Base-by-base conservation (phyloP, 768 basidiomycete genomes). In the Lenzites betulinus region DNA sequence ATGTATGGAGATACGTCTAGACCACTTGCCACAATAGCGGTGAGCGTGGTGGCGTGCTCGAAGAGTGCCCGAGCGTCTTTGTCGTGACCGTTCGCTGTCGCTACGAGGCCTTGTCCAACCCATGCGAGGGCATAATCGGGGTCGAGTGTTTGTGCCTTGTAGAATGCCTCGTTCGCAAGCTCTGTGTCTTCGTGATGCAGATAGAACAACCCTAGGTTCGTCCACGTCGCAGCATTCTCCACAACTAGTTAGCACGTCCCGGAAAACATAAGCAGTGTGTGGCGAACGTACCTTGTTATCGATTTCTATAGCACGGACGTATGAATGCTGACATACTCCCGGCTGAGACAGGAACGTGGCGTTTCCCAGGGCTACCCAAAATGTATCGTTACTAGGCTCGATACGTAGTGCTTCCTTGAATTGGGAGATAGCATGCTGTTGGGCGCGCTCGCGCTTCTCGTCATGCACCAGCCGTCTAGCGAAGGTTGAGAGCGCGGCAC, bases 91-190 rank as follows among this genome's bases (percentile, higher is more conserved):
- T 85, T 83, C 33, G 74, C 69, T 18, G 78, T 80, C 46, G 90
- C 90, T 43, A 92, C 79, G 25, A 93, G 73, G 3, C 84, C 90
- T 71, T 95, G 95, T 1, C 94, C 97, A 22, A 96, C 79, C 97
- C 97, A 99, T 8, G 94, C 88, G 22, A 87, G 69, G 0, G 89
- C 81, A 74, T 88, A 89, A 69, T 98, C 96, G 7, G 96, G 93
- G 76, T 98, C 95, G 44, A 95, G 80, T 18, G 89, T 87, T 71
- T 98, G 97, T 11, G 95, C 93, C 58, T 87, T 87, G 67, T 87
- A 81, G 66, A 99, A 85, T 1, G 92, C 88, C 68, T 95, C 87
- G 64, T 89, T 89, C 0, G 96, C 93, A 33, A 98, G 77, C 51
- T 93, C 90, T 1, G 80, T 66, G 73, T 98, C 96, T 22, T 80